These are phyloP conservation scores for Ophiosphaerella narmari DNA, from an alignment of 2,329 filamentous ascomycete genomes.

Conservation along the genomic window DNA sequence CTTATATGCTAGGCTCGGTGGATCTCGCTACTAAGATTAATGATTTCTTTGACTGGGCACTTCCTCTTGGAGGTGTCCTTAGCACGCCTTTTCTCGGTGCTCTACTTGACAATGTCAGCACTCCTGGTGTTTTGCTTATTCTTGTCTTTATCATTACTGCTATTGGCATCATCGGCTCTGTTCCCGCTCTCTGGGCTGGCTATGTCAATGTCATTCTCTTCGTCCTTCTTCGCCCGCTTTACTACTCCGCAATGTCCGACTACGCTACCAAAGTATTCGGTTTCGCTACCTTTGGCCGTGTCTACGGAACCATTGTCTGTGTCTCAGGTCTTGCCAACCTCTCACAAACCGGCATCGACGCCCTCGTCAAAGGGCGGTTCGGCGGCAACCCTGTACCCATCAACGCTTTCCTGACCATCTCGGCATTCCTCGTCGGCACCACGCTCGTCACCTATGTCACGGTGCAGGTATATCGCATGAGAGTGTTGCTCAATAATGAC, in stretches of 20 bases:
- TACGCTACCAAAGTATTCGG: conserved; percentile 91
- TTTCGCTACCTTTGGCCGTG: conserved; percentile 84
- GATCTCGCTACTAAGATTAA: conserved; percentile 70
- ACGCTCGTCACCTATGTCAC: conserved; percentile 58
- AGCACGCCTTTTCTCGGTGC: conserved; percentile 83
- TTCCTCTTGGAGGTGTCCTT: conserved; percentile 78
- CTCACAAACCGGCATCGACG: conserved; percentile 76
- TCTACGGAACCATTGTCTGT: conserved; percentile 88
- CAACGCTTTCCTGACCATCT: conserved; percentile 67
- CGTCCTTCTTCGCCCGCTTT: conserved; percentile 82
- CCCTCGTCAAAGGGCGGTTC: conserved; percentile 74
- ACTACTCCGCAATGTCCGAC: conserved; percentile 88
- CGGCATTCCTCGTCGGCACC: conserved; percentile 67
- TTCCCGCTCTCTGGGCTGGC: conserved; percentile 70
- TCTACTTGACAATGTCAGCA: conserved; percentile 76
- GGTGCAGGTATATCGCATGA: conserved; percentile 37
- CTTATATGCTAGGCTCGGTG: conserved; percentile 68
- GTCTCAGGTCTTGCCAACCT: conserved; percentile 82
- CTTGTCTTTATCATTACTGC: conserved; percentile 71
- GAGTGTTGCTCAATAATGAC: conserved; percentile 39
- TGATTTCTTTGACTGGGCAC: conserved; percentile 79
- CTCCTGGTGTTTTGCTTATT: conserved; percentile 68
- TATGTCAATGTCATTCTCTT: conserved; percentile 79
- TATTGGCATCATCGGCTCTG: conserved; percentile 75
- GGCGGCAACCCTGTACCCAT: conserved; percentile 74